Base-by-base conservation (phyloP, 2,329 filamentous ascomycete genomes). In the Hymenoscyphus repandus region DNA sequence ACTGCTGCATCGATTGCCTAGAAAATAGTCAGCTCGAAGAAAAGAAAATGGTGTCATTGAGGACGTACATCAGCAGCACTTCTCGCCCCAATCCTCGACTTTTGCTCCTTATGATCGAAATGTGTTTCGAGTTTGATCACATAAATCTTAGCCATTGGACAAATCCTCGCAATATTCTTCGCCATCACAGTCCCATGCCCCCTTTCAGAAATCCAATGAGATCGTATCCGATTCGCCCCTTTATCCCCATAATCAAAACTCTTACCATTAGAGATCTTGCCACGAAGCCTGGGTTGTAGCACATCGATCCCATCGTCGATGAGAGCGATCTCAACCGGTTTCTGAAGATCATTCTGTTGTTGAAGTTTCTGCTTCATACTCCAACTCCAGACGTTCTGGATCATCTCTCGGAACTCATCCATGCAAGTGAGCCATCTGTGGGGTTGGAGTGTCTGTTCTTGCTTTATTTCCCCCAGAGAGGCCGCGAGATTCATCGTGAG, bases 291-390 rank as follows among this genome's bases (percentile, higher is more conserved):
- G 2, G 49, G 17, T 4, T 64, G 55, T 11, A 56, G 58, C 2
- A 62, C 55, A 41, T 70, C 65, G 0, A 71, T 63, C 3, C 69
- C 69, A 33, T 72, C 69, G 46, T 73, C 69, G 33, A 72, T 70
- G 2, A 72, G 56, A 2, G 68, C 70, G 6, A 72, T 56, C 15
- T 27, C 22, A 27, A 27, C 22, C 22, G 22, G 22, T 7, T 27
- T 27, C 22, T 27, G 22, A 7, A 27, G 22, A 27, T 27, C 22
- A 27, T 27, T 27, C 22, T 27, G 22, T 27, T 27, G 22, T 7
- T 27, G 22, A 7, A 27, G 22, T 27, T 27, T 27, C 22, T 27
- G 22, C 7, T 27, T 27, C 22, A 27, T 27, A 7, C 22, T 27
- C 22, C 22, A 27, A 27, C 22, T 27, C 22, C 22, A 27, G 45